phyloP scores from a whole-genome alignment of 768 basidiomycete species.

The Pisolithus sp. region DNA sequence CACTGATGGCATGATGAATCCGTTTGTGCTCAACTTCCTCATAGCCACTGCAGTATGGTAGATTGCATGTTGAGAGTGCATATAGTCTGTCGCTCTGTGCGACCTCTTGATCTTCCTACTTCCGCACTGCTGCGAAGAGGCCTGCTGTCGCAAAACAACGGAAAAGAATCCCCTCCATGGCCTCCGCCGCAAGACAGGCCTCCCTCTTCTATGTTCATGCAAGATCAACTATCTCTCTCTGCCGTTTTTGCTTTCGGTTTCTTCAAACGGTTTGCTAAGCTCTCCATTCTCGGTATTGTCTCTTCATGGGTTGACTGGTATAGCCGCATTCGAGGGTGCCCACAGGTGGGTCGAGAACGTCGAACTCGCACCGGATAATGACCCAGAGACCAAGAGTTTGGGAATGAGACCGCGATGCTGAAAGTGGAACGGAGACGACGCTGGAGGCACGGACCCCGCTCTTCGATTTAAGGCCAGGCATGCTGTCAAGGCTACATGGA shows the following conservation, averaged over 20 bases:
- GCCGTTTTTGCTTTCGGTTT: slow-evolving; percentile 37
- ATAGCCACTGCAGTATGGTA: background rate
- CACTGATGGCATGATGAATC: no score
- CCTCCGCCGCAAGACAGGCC: slow-evolving; percentile 3
- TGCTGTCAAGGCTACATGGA: slow-evolving; percentile 65
- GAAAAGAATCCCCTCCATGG: slow-evolving; percentile 2
- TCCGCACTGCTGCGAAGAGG: slow-evolving; percentile 2
- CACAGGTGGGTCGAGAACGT: slow-evolving; percentile 63
- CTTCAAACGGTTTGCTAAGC: slow-evolving; percentile 43
- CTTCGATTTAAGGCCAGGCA: slow-evolving; percentile 57
- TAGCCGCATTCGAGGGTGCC: slow-evolving; percentile 45
- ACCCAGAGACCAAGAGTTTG: slow-evolving; percentile 50
- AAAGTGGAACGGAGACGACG: slow-evolving; percentile 52
- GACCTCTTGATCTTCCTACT: background rate
- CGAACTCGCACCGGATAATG: slow-evolving; percentile 39
- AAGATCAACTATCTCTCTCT: slow-evolving; percentile 30
- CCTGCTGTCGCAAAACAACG: slow-evolving; percentile 13
- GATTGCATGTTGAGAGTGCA: background rate
- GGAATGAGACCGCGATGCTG: slow-evolving; percentile 63
- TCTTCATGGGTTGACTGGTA: slow-evolving; percentile 40
- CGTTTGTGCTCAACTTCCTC: no score
- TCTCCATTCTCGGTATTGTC: slow-evolving; percentile 40
- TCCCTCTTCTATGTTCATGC: slow-evolving; percentile 13
- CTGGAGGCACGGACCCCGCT: slow-evolving; percentile 67
- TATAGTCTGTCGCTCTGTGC: background rate